Conservation (phyloP, 2,329 filamentous ascomycete genomes). For the Penicillium sclerotigenum region DNA sequence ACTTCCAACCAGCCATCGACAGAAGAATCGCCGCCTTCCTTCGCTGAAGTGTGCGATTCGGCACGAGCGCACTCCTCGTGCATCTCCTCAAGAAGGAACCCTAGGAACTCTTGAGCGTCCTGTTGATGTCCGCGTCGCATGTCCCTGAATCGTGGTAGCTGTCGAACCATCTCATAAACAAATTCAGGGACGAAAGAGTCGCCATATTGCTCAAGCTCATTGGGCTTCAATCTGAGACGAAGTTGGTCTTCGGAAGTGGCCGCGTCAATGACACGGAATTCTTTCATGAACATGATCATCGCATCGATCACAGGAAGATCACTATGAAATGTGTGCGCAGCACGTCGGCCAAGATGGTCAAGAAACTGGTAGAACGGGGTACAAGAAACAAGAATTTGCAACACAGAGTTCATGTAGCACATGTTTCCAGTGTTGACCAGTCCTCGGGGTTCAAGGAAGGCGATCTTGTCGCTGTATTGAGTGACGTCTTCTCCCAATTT, state of each 20-base stretch:
- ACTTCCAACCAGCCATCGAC: constrained; percentile 88
- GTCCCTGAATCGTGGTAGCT: constrained; percentile 80
- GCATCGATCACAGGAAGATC: constrained; percentile 91
- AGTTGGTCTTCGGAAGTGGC: constrained; percentile 71
- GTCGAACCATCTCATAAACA: constrained; percentile 88
- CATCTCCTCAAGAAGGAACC: constrained; percentile 85
- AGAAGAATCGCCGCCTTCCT: constrained; percentile 40
- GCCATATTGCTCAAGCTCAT: constrained; percentile 84
- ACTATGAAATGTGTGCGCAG: constrained; percentile 88
- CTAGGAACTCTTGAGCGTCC: constrained; percentile 95
- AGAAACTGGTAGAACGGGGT: constrained; percentile 92
- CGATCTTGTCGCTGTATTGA: constrained; percentile 58
- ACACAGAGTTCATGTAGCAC: constrained; percentile 99
- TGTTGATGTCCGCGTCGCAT: constrained; percentile 97
- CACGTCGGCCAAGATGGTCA: constrained; percentile 78
- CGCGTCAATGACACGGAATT: constrained; percentile 84
- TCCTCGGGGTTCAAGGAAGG: constrained; percentile 87
- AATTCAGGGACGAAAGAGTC: constrained; percentile 91
- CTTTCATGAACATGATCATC: constrained; percentile 94
- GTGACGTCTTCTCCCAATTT: constrained; percentile 66
- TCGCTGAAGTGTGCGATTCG: constrained; percentile 56
- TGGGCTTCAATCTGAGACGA: constrained; percentile 68
- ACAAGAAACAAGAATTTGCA: constrained; percentile 94
- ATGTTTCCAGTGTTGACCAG: constrained; percentile 97
- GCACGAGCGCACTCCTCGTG: constrained; percentile 87